Percentiles rank a stretch among this genome's conserved stretches.
These are phyloP conservation scores for Lepidium africanum DNA, from an alignment of 345 rosid species.

Conservation along the genomic window DNA sequence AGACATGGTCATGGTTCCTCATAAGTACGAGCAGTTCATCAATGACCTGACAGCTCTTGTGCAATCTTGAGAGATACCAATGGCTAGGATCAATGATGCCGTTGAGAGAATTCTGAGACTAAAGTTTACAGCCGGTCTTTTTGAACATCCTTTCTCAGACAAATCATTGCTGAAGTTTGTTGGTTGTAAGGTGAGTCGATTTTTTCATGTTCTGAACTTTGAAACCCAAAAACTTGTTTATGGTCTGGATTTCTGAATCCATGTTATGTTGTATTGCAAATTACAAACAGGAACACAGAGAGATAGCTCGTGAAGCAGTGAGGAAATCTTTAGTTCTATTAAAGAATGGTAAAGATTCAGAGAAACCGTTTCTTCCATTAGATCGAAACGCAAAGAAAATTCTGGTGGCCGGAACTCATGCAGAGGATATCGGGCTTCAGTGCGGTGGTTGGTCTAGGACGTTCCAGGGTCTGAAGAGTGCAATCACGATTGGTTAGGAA, in stretches of 20 bases:
- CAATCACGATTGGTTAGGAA: conserved; percentile 55
- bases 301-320: conserved; percentile 69
- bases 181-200: conserved; percentile 61
- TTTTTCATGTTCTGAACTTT: neutral
- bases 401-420: conserved; percentile 66
- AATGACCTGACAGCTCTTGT: conserved; percentile 42
- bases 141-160: conserved; percentile 62
- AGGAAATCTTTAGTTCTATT: conserved; percentile 67
- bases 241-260: too few species aligned
- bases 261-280: neutral
- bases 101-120: conserved; percentile 73
- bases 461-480: conserved; percentile 60
- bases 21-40: conserved; percentile 35
- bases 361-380: conserved; percentile 52
- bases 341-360: conserved; percentile 53
- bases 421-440: conserved; percentile 69
- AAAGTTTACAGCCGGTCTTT: conserved; percentile 69
- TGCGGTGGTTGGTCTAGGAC: conserved; percentile 77
- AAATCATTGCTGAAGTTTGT: conserved; percentile 52
- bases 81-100: conserved; percentile 65
- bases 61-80: conserved; percentile 52
- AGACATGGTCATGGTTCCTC: conserved; percentile 82
- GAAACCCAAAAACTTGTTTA: too few species aligned
- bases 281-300: conserved; percentile 39
- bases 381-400: conserved; percentile 47